Evolutionary conservation across 2,329 filamentous ascomycete species (phyloP), one percentile per base, ranked within the genome.

Genomic region (Epichloe uncinata): DNA sequence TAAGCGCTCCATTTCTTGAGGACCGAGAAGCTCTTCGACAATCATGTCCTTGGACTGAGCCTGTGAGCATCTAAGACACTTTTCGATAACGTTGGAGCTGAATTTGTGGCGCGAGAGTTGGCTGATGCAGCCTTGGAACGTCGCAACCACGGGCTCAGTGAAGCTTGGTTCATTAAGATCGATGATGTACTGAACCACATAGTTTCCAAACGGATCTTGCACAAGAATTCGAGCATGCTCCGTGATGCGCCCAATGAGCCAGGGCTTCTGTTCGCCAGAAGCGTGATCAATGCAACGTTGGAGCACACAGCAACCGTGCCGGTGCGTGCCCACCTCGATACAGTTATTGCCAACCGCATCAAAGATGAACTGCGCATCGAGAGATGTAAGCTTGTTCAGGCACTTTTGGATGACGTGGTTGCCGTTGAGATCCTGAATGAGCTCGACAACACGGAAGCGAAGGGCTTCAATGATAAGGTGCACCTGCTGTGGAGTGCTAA

Each of bases 351-450:
- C 91, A 56, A 97, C 93, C 48, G 91, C 90, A 61, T 93, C 85
- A 60, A 97, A 97, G 64, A 98, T 97, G 74, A 98, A 98, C 65
- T 95, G 84, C 12, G 90, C 87, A 65, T 97, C 86, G 46, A 78
- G 71, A 2, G 88, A 75, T 55, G 81, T 84, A 40, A 98, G 82
- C 66, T 95, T 94, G 71, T 97, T 98, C 49, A 98, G 78, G 62
- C 93, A 98, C 71, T 98, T 98, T 70, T 98, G 93, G 56, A 98
- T 96, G 61, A 98, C 93, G 61, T 98, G 93, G 61, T 98, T 98
- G 66, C 93, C 93, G 63, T 98, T 98, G 48, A 98, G 75, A 60
- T 98, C 93, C 65, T 98, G 89, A 54, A 98, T 96, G 49, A 98
- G 78, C 59, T 93, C 85, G 18, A 98, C 93, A 45, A 98, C 93